Base-by-base conservation (phyloP, 257 asterid species). In the Solanum clarkiae region DNA sequence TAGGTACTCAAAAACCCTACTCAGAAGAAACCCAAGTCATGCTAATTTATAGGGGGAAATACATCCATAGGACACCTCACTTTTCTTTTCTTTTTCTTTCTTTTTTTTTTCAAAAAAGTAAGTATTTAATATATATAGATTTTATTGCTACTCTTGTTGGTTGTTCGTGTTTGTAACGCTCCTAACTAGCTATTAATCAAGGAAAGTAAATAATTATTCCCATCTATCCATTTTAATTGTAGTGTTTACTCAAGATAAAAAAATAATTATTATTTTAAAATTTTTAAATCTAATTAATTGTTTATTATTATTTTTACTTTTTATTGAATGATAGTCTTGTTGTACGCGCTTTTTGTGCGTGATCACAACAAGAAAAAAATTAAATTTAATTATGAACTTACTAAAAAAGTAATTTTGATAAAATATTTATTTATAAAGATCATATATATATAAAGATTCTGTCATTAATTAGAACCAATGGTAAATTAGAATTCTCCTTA, bases 21-120 rank as follows among this genome's bases (percentile, higher is more conserved):
- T 80, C 54, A 74, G 57, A 53, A 36, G 45, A 80, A 87, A 51
- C 29, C 54, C 88, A 82, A 60, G 72, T 56, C 56, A n/a, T 51
- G 87, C 84, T 84, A 45, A 87, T 89, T 89, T 91, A 91, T 91
- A 91, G 91, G 88, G 86, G 80, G 86, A 74, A 84, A 26, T 22
- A 15, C 77, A 40, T 51, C 79, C 85, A 45, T 44, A 65, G 54
- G 29, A 57, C 80, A 57, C 69, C 80, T 75, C 83, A 81, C 55
- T 77, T 83, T 83, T 2, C 24, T 8, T 4, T 11, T 36, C 36
- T 8, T 15, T 57, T 8, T 18, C 2, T 29, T 29, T 29, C 2
- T 29, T 36, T 36, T 36, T 54, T 54, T 14, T 44, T 44, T 26
- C 0, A 26, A 32, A 26, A 32, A 44, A 53, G 14, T 9, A 49